Evolutionary conservation across 495 filamentous ascomycete genomes (phyloP).

Genomic region (Ramalina intermedia): DNA sequence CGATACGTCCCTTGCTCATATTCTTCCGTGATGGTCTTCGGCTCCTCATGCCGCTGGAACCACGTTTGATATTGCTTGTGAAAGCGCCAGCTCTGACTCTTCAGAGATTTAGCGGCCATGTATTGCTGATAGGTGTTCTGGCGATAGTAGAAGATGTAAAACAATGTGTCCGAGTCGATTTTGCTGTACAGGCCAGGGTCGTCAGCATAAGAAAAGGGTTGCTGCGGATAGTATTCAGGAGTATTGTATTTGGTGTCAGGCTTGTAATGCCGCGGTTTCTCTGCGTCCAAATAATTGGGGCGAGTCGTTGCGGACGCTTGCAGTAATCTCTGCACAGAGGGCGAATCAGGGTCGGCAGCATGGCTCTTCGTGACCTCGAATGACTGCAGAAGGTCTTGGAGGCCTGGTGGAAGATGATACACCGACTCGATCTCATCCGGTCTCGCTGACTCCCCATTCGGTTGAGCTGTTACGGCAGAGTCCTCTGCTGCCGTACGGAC

Average conservation of each 20-base stretch:
- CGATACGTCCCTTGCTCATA: slow-evolving; percentile 97
- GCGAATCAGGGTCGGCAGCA: slow-evolving; percentile 36
- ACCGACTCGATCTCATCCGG: slow-evolving; percentile 65
- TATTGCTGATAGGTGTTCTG: slow-evolving; percentile 94
- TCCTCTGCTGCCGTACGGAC: not conserved
- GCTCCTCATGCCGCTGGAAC: slow-evolving; percentile 97
- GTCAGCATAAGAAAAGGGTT: slow-evolving; percentile 77
- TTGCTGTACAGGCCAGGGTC: slow-evolving; percentile 72
- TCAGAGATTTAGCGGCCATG: slow-evolving; percentile 86
- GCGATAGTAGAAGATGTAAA: slow-evolving; percentile 98
- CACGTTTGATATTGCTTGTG: slow-evolving; percentile 99
- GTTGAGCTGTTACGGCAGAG: slow-evolving; percentile 22
- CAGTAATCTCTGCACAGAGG: slow-evolving; percentile 58
- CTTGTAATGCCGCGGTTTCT: slow-evolving; percentile 68
- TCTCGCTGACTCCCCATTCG: slow-evolving; percentile 40
- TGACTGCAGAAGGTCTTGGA: slow-evolving; percentile 80
- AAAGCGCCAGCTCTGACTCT: slow-evolving; percentile 95
- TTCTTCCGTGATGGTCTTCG: slow-evolving; percentile 95
- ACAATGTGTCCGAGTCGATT: slow-evolving; percentile 92
- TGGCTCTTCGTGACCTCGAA: slow-evolving; percentile 73
- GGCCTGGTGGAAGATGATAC: slow-evolving; percentile 80
- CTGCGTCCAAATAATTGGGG: slow-evolving; percentile 64
- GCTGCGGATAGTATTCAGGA: slow-evolving; percentile 77
- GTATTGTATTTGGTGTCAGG: slow-evolving; percentile 68
- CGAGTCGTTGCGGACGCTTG: slow-evolving; percentile 51